Conservation (phyloP, 78 protist species). For the Bigelowiella natans region DNA sequence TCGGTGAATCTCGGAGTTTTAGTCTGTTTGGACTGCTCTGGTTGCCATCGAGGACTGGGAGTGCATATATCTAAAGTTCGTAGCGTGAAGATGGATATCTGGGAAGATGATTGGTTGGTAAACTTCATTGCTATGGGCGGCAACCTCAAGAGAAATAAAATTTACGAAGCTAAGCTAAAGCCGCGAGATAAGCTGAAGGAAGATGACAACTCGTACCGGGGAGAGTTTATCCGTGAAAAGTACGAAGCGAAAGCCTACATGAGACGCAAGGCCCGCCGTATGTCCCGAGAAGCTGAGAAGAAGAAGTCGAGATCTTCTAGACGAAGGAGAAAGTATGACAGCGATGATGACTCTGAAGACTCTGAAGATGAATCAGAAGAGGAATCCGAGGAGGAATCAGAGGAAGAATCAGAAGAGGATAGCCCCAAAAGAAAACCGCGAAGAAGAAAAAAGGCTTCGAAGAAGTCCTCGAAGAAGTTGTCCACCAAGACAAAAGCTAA, state of each 20-base stretch:
- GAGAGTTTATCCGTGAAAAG: not conserved
- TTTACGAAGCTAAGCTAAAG: not conserved
- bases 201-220: not conserved
- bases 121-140: not conserved
- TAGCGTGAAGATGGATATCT: not conserved
- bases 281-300: not conserved
- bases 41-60: constrained; percentile 66
- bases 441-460: no score
- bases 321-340: no score
- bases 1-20: constrained; percentile 65
- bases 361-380: no score
- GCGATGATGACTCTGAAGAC: no score
- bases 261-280: not conserved
- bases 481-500: no score
- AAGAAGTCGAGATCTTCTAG: not conserved
- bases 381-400: no score
- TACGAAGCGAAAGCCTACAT: not conserved
- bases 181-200: not conserved
- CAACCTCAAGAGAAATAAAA: not conserved
- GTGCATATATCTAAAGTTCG: constrained; percentile 51
- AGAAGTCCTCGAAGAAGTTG: no score
- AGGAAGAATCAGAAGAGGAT: no score
- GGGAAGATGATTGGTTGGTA: constrained; percentile 6
- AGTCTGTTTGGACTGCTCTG: constrained; percentile 68
- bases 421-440: no score